A percentile compares a stretch with the other conserved stretches of the same genome.
Evolutionary conservation across 129 eudicot genomes (phyloP).

Genomic region (Pulicaria dysenterica): DNA sequence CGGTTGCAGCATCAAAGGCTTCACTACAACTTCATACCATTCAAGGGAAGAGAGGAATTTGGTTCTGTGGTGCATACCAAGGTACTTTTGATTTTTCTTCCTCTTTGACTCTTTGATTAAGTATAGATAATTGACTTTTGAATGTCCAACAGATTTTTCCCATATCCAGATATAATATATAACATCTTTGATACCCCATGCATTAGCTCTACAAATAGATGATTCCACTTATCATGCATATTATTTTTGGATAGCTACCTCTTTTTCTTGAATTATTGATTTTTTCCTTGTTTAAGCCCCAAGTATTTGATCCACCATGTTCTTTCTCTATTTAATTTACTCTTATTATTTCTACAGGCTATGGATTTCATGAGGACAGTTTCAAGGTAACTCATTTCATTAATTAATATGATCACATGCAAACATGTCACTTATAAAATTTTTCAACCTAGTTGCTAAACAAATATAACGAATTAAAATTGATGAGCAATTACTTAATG

Average conservation of each 20-base stretch:
- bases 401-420: not conserved
- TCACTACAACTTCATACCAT: conserved; percentile 54
- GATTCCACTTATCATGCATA: too few species aligned
- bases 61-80: conserved; percentile 95
- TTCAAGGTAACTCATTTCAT: conserved; percentile 49
- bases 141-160: too few species aligned
- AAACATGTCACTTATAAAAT: too few species aligned
- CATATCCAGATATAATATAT: too few species aligned
- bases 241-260: too few species aligned
- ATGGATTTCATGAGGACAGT: conserved; percentile 87
- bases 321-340: not conserved
- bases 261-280: not conserved
- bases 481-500: too few species aligned
- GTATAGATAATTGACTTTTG: too few species aligned
- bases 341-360: conserved; percentile 44
- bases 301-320: not conserved
- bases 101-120: too few species aligned
- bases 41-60: conserved; percentile 81
- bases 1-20: conserved; percentile 86
- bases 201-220: too few species aligned
- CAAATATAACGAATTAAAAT: too few species aligned
- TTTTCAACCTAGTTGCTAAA: too few species aligned
- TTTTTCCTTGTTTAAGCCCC: not conserved
- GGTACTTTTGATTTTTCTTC: conserved; percentile 33
- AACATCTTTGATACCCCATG: too few species aligned